phyloP scores from a whole-genome alignment of 805 yeast genomes.

The Peterozyma toletana region DNA sequence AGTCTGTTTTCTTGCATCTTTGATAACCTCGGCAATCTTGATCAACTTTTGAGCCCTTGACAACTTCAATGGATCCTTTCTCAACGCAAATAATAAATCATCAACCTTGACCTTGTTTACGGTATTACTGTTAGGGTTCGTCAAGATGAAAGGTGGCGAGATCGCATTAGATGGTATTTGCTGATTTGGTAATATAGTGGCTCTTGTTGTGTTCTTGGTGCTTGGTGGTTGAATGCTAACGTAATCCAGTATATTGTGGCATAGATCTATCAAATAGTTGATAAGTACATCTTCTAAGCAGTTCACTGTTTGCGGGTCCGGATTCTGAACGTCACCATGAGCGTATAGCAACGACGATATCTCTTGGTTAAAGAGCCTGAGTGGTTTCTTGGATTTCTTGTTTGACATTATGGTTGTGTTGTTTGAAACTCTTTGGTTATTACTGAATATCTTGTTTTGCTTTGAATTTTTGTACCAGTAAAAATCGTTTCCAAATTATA shows the following conservation, averaged over 20 bases:
- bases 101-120: slow-evolving; percentile 63
- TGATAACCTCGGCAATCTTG: slow-evolving; percentile 50
- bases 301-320: slow-evolving; percentile 57
- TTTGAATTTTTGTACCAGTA: too few relatives aligned
- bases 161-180: slow-evolving; percentile 16
- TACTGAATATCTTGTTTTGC: too few relatives aligned
- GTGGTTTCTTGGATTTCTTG: slow-evolving; percentile 6
- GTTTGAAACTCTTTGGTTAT: too few relatives aligned
- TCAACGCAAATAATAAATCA: slow-evolving; percentile 63
- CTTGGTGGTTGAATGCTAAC: not conserved
- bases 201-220: slow-evolving; percentile 40
- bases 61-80: slow-evolving; percentile 59
- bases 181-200: slow-evolving; percentile 38
- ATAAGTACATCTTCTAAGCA: slow-evolving; percentile 62
- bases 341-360: slow-evolving; percentile 59
- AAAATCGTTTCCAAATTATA: too few relatives aligned
- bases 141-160: too few relatives aligned
- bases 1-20: slow-evolving; percentile 52
- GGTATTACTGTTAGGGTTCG: slow-evolving; percentile 1
- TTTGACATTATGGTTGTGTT: too few relatives aligned
- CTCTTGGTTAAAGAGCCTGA: slow-evolving; percentile 28
- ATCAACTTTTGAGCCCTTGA: slow-evolving; percentile 66
- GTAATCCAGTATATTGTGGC: slow-evolving; percentile 11
- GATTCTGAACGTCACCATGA: slow-evolving; percentile 66
- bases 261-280: slow-evolving; percentile 52